Base-by-base conservation (phyloP, 306 rosid species). In the Trifolium subterraneum region DNA sequence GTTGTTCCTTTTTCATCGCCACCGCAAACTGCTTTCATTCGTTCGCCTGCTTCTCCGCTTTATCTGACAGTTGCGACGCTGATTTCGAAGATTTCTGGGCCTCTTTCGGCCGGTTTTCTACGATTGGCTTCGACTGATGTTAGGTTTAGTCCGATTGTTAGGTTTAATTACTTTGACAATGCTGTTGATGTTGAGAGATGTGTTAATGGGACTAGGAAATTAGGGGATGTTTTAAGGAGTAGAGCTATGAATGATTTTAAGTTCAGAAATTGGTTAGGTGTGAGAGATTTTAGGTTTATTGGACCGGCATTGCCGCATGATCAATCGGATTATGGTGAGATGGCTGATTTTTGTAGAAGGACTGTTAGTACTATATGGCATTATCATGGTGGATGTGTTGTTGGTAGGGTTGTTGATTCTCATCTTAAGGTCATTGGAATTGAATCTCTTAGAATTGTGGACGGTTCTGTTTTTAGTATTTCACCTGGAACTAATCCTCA, bases 401-500 rank as follows among this genome's bases (percentile, higher is more conserved):
- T 85, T 10, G 97, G 97, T 41, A 89, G 87, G 79, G 98, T 93
- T 61, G 97, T 93, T 39, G 93, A 95, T 65, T 72, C 42, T 12
- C 75, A 86, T 11, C 85, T 84, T 54, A 65, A 75, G 55, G 86
- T 95, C 20, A 45, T 79, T 4, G 96, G 98, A 6, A 12, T 88
- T 27, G 59, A 65, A 51, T 82, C 94, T 0, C 89, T 93, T 62
- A 83, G 98, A 7, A 59, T 91, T 8, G 96, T 93, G 2, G 98
- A 93, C 64, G 97, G 97, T 3, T 93, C 98, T 6, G 84, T 85
- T 8, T 93, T 93, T 12, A 84, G 84, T 29, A 83, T 89, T 0
- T 93, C 97, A 0, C 98, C 96, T 0, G 98, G 98, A 58, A 93
- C 97, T 9, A 93, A 93, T 75, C 99, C 99, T 78, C 99, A 95